Conservation (phyloP, 129 eudicot species). For the Lactuca sativa region DNA sequence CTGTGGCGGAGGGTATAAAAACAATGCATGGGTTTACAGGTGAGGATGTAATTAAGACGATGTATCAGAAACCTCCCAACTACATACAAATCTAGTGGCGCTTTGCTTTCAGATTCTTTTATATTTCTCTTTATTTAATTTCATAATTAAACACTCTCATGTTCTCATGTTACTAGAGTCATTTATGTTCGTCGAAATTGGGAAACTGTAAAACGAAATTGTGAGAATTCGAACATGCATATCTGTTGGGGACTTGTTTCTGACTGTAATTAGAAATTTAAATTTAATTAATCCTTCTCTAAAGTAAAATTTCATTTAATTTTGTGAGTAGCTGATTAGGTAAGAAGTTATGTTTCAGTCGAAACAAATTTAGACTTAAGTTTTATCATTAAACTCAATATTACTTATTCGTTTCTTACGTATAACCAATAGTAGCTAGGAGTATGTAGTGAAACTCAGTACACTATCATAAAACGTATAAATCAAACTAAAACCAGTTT, state of each 20-base stretch:
- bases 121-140: too few species aligned
- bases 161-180: not conserved
- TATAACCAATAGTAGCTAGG: too few species aligned
- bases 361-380: too few species aligned
- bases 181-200: not conserved
- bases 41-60: constrained; percentile 35
- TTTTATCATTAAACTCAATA: too few species aligned
- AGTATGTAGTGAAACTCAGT: too few species aligned
- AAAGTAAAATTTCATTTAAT: too few species aligned
- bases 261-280: not conserved
- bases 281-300: not conserved
- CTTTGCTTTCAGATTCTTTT: not conserved
- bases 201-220: not conserved
- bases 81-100: constrained; percentile 29
- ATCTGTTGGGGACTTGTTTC: not conserved
- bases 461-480: too few species aligned
- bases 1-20: constrained; percentile 31
- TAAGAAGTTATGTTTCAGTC: too few species aligned
- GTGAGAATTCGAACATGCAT: not conserved
- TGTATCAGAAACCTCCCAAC: constrained; percentile 22
- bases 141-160: not conserved
- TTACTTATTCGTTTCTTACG: too few species aligned
- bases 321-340: not conserved
- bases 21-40: constrained; percentile 45
- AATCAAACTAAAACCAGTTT: too few species aligned